These are phyloP conservation scores for Claviceps purpurea DNA, from an alignment of 2,329 filamentous ascomycete species.

Conservation along the genomic window DNA sequence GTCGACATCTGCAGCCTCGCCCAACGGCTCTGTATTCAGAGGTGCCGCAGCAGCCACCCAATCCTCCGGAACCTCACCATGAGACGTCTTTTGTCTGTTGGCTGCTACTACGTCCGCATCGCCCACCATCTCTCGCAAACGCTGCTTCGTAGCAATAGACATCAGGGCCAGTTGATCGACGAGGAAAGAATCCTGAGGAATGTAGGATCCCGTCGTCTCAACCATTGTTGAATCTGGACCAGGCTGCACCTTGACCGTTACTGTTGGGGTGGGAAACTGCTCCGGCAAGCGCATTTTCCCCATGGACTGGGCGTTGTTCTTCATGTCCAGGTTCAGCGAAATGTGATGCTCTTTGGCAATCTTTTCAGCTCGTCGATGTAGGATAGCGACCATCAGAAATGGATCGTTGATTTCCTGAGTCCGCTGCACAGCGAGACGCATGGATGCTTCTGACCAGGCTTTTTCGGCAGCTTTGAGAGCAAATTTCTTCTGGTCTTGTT, in stretches of 20 bases:
- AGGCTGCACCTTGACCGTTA: constrained; percentile 40
- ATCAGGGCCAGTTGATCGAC: constrained; percentile 74
- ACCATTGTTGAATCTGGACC: constrained; percentile 52
- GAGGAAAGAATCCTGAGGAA: constrained; percentile 62
- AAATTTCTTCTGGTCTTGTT: constrained; percentile 46
- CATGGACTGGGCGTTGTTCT: constrained; percentile 28
- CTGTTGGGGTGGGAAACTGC: constrained; percentile 35
- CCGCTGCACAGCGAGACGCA: constrained; percentile 42
- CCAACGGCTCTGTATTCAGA: constrained; percentile 26
- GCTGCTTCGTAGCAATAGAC: constrained; percentile 71
- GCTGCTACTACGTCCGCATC: constrained; percentile 60
- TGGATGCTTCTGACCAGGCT: constrained; percentile 53
- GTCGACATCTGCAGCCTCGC: constrained; percentile 3
- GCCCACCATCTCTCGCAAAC: constrained; percentile 61
- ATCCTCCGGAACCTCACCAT: constrained; percentile 64
- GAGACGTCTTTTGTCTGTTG: constrained; percentile 62
- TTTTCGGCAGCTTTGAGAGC: constrained; percentile 51
- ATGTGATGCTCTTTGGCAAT: constrained; percentile 46
- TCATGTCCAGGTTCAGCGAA: constrained; percentile 40
- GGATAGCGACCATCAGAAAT: constrained; percentile 53
- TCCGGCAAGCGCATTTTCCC: constrained; percentile 36
- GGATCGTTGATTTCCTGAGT: constrained; percentile 61
- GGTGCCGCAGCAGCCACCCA: constrained; percentile 58
- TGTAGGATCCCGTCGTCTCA: constrained; percentile 51
- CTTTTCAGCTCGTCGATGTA: constrained; percentile 44